Evolutionary conservation across 1,284 basidiomycete species (phyloP).

Genomic region (Ceratobasidium sp.): DNA sequence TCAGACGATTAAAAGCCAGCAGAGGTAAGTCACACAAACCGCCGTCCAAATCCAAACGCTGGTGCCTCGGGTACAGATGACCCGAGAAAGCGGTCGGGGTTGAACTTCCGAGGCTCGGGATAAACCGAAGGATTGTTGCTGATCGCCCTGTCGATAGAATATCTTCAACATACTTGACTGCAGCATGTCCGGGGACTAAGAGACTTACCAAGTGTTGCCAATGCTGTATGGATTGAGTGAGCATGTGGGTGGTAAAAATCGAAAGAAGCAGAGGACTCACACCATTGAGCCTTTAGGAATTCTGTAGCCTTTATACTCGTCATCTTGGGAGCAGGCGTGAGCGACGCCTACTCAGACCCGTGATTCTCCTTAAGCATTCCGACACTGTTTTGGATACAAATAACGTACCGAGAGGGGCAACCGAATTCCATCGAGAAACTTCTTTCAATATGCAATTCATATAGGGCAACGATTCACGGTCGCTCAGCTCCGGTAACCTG

Average conservation of each 20-base stretch:
- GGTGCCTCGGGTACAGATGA: no score
- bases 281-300: conserved; percentile 49
- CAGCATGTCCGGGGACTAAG: background rate
- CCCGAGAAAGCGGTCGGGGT: conserved; percentile 45
- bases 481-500: conserved; percentile 42
- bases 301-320: conserved; percentile 48
- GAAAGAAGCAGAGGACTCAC: background rate
- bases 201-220: conserved; percentile 47
- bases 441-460: conserved; percentile 31
- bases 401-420: conserved; percentile 38
- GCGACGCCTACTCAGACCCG: conserved; percentile 30
- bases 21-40: no score
- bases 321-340: conserved; percentile 45
- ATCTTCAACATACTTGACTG: no score
- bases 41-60: no score
- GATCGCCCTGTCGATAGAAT: conserved; percentile 41
- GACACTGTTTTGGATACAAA: background rate
- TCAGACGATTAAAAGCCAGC: no score
- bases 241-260: background rate
- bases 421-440: conserved; percentile 33
- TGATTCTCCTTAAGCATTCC: background rate
- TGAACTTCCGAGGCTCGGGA: conserved; percentile 46
- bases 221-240: background rate
- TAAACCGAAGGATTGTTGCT: conserved; percentile 44
- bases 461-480: conserved; percentile 28